Evolutionary conservation across 331 rosid genomes (phyloP), one percentile per base, ranked within the genome.

Genomic region (Acacia concinna): DNA sequence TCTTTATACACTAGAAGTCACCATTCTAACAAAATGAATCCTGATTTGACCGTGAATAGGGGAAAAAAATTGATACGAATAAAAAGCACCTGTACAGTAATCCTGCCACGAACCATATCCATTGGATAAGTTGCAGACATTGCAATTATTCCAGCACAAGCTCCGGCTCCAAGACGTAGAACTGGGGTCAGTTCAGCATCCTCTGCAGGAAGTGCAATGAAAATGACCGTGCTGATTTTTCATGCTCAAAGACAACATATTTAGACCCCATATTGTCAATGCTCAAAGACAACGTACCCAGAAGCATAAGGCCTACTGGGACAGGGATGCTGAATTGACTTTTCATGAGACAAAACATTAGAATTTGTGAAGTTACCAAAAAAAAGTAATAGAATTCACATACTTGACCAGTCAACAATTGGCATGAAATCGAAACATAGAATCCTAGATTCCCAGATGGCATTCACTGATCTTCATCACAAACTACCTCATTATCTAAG

Each of bases 41-140:
- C 73, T 18, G 66, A 69, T 32, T 34, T 34, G 21, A 71, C 73
- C 64, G 56, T n/a, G 15, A 2, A 81, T 46, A 71, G 56, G 20
- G 6, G 2, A 69, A 68, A 66, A 20, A 11, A 20, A 20, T 6
- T 5, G 46, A 70, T 76, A 59, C 46, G 38, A 62, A 27, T 70
- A 70, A 72, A 52, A 59, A 10, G 8, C 80, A 96, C 99, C 98
- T 96, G 99, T 40, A 96, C 99, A 41, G 99, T 96, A 78, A 96
- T 77, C 87, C 99, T 84, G 77, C 99, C 99, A 65, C 98, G 97
- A 62, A 96, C 99, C 99, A 93, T 91, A 85, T 96, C 99, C 98
- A 96, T 93, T 20, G 99, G 99, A 86, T 96, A 96, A 23, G 99
- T 96, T 75, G 99, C 99, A 41, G 99, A 96, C 99, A 96, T 96